Evolutionary conservation across 2,329 filamentous ascomycete genomes (phyloP).

Genomic region (Colletotrichum salicis): DNA sequence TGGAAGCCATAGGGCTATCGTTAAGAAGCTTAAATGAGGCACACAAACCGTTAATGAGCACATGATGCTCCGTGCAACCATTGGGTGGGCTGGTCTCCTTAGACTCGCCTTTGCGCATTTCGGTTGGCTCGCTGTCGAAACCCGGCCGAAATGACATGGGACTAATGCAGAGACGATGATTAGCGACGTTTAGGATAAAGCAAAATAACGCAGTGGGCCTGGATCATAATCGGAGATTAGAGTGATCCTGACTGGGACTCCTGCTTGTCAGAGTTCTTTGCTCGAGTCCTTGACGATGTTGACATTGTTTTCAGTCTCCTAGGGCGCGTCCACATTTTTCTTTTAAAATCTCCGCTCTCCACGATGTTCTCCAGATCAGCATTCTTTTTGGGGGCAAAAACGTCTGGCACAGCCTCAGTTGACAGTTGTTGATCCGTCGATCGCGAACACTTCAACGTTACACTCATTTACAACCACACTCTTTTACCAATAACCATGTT

Average conservation of each 20-base stretch:
- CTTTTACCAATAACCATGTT: conserved; percentile 5
- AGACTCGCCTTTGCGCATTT: conserved; percentile 9
- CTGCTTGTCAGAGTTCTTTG: background rate
- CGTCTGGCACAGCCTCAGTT: conserved; percentile 7
- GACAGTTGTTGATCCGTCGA: conserved; percentile 2
- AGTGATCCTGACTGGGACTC: conserved; percentile 16
- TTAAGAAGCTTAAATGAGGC: conserved; percentile 32
- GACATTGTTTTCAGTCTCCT: background rate
- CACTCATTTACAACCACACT: background rate
- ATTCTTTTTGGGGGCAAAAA: conserved; percentile 11
- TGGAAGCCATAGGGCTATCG: conserved; percentile 1
- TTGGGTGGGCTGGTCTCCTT: background rate
- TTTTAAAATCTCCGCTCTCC: conserved; percentile 24
- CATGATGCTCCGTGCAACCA: background rate
- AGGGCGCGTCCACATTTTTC: background rate
- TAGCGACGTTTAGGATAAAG: conserved; percentile 33
- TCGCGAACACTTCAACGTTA: conserved; percentile 21
- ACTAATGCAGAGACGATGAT: conserved; percentile 31
- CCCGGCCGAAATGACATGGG: conserved; percentile 29
- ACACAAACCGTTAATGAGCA: conserved; percentile 13
- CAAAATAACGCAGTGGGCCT: conserved; percentile 18
- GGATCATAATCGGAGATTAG: conserved; percentile 33
- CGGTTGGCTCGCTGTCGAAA: conserved; percentile 21
- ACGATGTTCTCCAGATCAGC: conserved; percentile 17
- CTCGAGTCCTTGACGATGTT: background rate